Conservation (phyloP, 78 protist species). For the Cavenderia fasciculata region DNA sequence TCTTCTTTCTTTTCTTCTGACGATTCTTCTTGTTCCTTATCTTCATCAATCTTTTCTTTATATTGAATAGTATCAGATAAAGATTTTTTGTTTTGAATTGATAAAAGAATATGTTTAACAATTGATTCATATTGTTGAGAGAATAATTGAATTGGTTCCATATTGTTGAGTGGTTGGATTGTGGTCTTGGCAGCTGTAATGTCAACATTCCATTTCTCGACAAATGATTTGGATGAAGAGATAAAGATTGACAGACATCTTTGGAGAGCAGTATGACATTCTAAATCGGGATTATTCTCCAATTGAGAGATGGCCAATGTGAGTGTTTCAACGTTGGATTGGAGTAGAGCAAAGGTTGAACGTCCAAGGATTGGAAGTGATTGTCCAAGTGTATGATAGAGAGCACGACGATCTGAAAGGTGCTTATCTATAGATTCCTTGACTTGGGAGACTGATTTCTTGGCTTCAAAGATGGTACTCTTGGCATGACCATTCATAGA, state of each 20-base stretch:
- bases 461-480: neutral
- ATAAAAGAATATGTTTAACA: constrained; percentile 7
- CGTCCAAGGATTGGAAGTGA: neutral
- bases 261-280: too few species aligned
- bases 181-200: neutral
- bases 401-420: neutral
- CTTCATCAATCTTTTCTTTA: neutral
- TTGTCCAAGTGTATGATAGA: neutral
- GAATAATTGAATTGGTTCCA: constrained; percentile 11
- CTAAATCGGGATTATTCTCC: too few species aligned
- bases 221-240: too few species aligned
- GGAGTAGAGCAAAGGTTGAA: neutral
- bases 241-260: too few species aligned
- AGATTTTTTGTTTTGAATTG: constrained; percentile 39
- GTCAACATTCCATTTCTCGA: constrained; percentile 1
- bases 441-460: neutral
- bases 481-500: too few species aligned
- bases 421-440: constrained; percentile 2
- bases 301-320: neutral
- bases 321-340: neutral
- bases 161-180: neutral
- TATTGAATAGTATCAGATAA: constrained; percentile 17
- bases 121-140: constrained; percentile 4
- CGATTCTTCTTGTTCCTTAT: neutral
- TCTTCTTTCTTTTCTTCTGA: too few species aligned